These are phyloP conservation scores for Lactarius hengduanensis DNA, from an alignment of 768 basidiomycete genomes.

Conservation along the genomic window DNA sequence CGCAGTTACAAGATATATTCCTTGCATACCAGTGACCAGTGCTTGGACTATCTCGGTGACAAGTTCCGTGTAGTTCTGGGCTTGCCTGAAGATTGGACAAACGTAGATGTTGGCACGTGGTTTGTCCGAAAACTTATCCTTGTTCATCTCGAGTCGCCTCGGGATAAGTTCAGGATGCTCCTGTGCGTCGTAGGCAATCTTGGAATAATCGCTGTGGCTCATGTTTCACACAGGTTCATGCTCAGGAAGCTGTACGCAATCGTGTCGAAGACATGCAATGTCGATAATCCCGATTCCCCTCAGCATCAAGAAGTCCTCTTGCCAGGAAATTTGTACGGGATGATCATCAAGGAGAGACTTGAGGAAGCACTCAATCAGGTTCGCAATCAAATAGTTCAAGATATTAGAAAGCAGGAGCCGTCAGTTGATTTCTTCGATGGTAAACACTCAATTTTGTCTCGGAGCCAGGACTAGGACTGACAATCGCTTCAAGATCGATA, in stretches of 20 bases:
- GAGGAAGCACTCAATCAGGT: constrained; percentile 83
- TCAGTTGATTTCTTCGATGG: constrained; percentile 88
- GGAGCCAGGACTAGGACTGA: constrained; percentile 8
- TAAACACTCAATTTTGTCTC: constrained; percentile 39
- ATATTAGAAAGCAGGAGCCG: constrained; percentile 71
- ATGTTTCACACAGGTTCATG: constrained; percentile 72
- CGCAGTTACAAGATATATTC: constrained; percentile 94
- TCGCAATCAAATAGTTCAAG: constrained; percentile 63
- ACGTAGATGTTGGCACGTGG: constrained; percentile 76
- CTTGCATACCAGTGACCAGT: constrained; percentile 84
- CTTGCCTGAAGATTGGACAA: constrained; percentile 91
- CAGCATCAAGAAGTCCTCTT: constrained; percentile 97
- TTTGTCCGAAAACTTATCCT: constrained; percentile 82
- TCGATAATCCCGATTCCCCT: constrained; percentile 98
- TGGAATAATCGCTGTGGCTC: background rate
- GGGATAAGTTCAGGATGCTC: constrained; percentile 94
- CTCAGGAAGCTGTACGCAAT: constrained; percentile 90
- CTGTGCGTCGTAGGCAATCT: constrained; percentile 54
- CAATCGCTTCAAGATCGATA: constrained; percentile 62
- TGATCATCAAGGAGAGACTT: constrained; percentile 97
- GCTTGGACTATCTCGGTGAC: constrained; percentile 92
- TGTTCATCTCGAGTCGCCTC: constrained; percentile 81
- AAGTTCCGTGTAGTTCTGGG: constrained; percentile 93
- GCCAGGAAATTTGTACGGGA: constrained; percentile 88
- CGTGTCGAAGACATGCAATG: constrained; percentile 85